Base-by-base conservation (phyloP, 176 grass and related monocot species). In the Bolboschoenus planiculmis region DNA sequence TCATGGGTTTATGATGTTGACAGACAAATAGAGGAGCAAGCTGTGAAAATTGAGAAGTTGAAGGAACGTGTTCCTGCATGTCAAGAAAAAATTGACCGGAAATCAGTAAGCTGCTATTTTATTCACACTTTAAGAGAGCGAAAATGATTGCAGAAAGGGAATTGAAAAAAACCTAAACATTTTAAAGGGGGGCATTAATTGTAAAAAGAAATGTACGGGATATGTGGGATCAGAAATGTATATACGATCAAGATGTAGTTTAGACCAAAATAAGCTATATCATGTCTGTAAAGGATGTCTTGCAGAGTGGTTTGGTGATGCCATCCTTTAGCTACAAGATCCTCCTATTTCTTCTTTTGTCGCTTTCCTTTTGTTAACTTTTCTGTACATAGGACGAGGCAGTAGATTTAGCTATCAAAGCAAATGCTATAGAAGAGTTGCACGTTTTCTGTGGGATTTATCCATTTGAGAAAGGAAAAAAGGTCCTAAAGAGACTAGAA, bases 1-100 rank as follows among this genome's bases (percentile, higher is more conserved):
- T 92, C 90, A 73, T 92, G 90, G 90, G 92, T 97, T 61, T 91
- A 92, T 94, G 90, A 94, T 66, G 95, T 92, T 10, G 88, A 88
- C 30, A 89, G 81, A 78, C 66, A 88, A 91, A 94, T 92, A 84
- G 62, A 67, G 66, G 88, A 79, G 80, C 88, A 94, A 82, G 79
- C 67, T 88, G 62, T 30, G 20, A 94, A 87, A 60, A 84, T 94
- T 57, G 78, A 94, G 62, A 91, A 92, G 76, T 85, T 94, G 18
- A 97, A 92, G 86, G 95, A 91, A 23, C 83, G 95, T 39, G 87
- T 97, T 44, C 95, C 95, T 85, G 79, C 81, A 36, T 97, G 95
- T 86, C 88, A 97, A 90, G 87, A 94, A 79, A 90, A 84, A 82
- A 91, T 94, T 91, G 88, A 97, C 72, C 88, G 37, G 83, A 88